These are phyloP conservation scores for Claviceps sp. DNA, from an alignment of 2,329 filamentous ascomycete species.

Conservation along the genomic window DNA sequence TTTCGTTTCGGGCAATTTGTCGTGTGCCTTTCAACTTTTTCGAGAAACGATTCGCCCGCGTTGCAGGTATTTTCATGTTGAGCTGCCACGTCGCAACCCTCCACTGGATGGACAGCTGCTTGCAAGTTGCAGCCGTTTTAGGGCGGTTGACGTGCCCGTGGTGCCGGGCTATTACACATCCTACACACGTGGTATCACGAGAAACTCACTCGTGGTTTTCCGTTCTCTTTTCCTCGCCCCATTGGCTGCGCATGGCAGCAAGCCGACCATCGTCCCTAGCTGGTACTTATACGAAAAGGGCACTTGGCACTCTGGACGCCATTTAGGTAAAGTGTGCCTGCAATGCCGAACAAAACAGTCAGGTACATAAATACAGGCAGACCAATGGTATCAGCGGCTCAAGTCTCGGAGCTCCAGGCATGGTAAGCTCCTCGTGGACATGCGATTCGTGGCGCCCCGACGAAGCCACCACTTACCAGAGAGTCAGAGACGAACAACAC, in stretches of 20 bases:
- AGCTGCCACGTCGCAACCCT: neutral
- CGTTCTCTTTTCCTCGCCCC: neutral
- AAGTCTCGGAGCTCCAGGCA: neutral
- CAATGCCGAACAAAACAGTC: neutral
- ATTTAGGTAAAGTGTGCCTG: neutral
- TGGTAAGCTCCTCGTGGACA: neutral
- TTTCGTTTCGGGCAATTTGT: conserved; percentile 1
- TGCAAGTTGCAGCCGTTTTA: neutral
- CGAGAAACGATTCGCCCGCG: neutral
- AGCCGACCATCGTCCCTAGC: neutral
- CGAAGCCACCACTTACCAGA: neutral
- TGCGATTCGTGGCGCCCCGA: neutral
- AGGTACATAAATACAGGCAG: neutral
- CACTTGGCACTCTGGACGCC: neutral
- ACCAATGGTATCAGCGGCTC: neutral
- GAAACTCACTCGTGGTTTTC: neutral
- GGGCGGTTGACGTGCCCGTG: neutral
- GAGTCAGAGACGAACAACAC: neutral
- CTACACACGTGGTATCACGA: neutral
- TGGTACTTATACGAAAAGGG: neutral
- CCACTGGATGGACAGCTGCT: neutral
- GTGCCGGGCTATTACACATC: neutral
- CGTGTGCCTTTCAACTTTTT: neutral
- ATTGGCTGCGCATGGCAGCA: neutral
- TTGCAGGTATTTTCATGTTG: neutral